Conservation (phyloP, 2,329 filamentous ascomycete genomes). For the Pseudogymnoascus verrucosus region DNA sequence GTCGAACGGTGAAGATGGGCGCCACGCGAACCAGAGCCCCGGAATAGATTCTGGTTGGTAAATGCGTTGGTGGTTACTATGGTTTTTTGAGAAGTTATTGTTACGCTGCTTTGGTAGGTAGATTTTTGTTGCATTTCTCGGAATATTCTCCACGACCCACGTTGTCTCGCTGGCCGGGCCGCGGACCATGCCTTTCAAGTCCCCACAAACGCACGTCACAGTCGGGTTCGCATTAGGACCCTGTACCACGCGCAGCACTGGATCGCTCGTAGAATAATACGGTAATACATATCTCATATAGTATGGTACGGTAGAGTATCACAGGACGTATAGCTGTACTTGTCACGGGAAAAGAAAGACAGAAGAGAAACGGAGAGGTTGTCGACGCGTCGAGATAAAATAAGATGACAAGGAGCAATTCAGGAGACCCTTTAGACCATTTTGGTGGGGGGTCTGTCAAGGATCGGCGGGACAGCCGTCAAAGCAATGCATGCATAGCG, state of each 20-base stretch:
- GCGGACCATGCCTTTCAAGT: not conserved
- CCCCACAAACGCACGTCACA: not conserved
- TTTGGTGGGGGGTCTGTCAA: slow-evolving; percentile 1
- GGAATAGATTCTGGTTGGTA: not conserved
- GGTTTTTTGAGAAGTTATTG: not conserved
- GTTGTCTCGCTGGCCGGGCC: slow-evolving; percentile 2
- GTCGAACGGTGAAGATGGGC: not conserved
- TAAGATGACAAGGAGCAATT: slow-evolving; percentile 8
- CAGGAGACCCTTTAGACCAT: slow-evolving; percentile 8
- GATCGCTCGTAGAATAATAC: not conserved
- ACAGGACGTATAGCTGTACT: not conserved
- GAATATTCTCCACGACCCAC: slow-evolving; percentile 3
- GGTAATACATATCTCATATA: not conserved
- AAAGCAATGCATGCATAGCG: not conserved
- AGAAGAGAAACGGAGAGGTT: not conserved
- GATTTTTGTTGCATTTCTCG: not conserved
- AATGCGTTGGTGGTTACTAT: not conserved
- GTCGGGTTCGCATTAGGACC: not conserved
- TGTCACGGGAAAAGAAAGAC: not conserved
- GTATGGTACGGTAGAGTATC: not conserved
- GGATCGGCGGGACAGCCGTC: not conserved
- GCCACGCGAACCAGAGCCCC: not conserved
- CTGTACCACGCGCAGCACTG: not conserved
- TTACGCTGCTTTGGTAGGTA: not conserved
- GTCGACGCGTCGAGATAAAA: not conserved